Evolutionary conservation across 2,329 filamentous ascomycete genomes (phyloP), one percentile per base, ranked within the genome.

Genomic region (Pseudopithomyces chartarum): DNA sequence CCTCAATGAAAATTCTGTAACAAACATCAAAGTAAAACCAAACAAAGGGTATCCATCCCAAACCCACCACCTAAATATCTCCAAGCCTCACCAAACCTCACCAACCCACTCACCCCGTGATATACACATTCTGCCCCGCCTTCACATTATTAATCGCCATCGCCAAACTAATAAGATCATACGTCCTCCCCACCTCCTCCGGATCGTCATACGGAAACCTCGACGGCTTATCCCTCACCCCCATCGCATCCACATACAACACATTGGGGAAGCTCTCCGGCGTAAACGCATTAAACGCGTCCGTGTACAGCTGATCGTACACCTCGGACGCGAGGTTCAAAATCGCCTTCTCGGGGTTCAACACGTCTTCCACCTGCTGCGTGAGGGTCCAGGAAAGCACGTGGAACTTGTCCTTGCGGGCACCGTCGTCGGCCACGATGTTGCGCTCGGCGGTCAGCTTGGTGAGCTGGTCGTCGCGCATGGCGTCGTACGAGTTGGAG

Each of bases 371-470:
- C 1, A 67, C 60, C 20, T 70, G 66, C 49, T 76, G 71, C 1
- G 73, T 76, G 8, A 75, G 59, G 1, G 71, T 74, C 74, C 73
- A 76, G 0, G 70, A 75, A n/a, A 76, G 60, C 13, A 75, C 52
- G 56, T 75, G 71, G 55, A 75, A 75, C 5, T 56, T 62, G 53
- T 73, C 71, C 55, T 70, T 74, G n/a, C 63, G 65, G 11, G 54
- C 34, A 1, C 34, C 33, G 4, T 56, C 17, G 13, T 70, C 63
- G 1, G 66, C 55, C 2, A 70, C 66, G 2, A 75, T 44, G 20
- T 71, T 70, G 8, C 73, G 66, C 26, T 73, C 64, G 11, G 52
- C 56, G n/a, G 64, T 60, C 2, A 79, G 62, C 50, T 78, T 77
- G 15, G 61, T 52, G n/a, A 77, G 54, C 48, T 79, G 76, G 52